phyloP scores from a whole-genome alignment of 2,329 filamentous ascomycete species.

The Dactylella cylindrospora region DNA sequence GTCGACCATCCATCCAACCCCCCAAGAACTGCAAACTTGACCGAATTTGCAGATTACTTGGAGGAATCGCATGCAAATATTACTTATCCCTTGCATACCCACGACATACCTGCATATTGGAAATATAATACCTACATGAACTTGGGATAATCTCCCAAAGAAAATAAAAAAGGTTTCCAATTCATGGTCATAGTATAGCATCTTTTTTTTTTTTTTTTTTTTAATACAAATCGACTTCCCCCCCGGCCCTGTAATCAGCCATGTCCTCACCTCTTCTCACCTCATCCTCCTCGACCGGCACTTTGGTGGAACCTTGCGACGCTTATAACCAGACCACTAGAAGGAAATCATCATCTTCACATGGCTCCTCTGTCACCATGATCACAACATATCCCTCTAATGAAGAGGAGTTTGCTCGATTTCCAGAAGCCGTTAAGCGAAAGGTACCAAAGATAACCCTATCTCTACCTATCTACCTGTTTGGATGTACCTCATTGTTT shows the following conservation, averaged over 20 bases:
- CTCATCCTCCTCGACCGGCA: slow-evolving; percentile 42
- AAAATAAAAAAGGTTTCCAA: no score
- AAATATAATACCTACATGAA: slow-evolving; percentile 19
- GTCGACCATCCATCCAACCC: no score
- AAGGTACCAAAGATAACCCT: slow-evolving; percentile 63
- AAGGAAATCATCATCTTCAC: slow-evolving; percentile 42
- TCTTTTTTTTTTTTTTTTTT: no score
- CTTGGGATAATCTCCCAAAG: slow-evolving; percentile 29
- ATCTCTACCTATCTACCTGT: slow-evolving; percentile 40
- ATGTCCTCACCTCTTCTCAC: slow-evolving; percentile 44
- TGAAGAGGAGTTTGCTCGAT: slow-evolving; percentile 56
- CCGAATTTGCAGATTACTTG: slow-evolving; percentile 40
- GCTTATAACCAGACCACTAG: slow-evolving; percentile 31
- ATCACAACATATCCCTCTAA: slow-evolving; percentile 45
- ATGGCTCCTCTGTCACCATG: slow-evolving; percentile 44
- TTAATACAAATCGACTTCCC: slow-evolving; percentile 22
- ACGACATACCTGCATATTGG: slow-evolving; percentile 41
- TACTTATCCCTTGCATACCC: slow-evolving; percentile 43
- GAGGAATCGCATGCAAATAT: slow-evolving; percentile 43
- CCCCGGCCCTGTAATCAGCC: slow-evolving; percentile 15
- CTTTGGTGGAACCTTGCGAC: slow-evolving; percentile 41
- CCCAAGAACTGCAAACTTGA: slow-evolving; percentile 35
- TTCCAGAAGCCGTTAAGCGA: slow-evolving; percentile 60
- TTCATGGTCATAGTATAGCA: slow-evolving; percentile 19
- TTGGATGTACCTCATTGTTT: slow-evolving; percentile 38